Base-by-base conservation (phyloP, 2,329 filamentous ascomycete species). In the Neophaeococcomyces aloes region DNA sequence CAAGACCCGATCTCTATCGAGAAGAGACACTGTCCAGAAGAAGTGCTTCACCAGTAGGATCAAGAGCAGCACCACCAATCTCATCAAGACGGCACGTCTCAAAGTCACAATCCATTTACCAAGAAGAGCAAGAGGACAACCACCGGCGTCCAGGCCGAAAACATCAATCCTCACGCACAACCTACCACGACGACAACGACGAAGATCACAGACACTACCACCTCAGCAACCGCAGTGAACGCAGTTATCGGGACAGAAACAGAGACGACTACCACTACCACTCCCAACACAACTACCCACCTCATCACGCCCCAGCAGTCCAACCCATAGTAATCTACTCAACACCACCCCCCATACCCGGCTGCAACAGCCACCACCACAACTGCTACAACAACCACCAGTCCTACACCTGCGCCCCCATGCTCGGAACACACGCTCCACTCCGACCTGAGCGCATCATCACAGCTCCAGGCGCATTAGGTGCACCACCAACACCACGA, bases 321-420 rank as follows among this genome's bases (percentile, higher is more conserved):
- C 39, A 42, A 19, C 39, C 39, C 5, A 42, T 42, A 2, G 39
- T 42, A 5, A 42, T 42, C 19, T 42, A 42, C n/a, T 42, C 39
- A 3, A 42, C 35, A 23, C 35, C 39, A 34, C 39, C 39, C 23
- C 31, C 29, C 7, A 4, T 18, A 42, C 10, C 29, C 7, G 39
- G 39, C 39, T 42, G 39, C 18, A 30, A 19, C 10, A 30, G 30
- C 3, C 39, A 42, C 21, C 31, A 27, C 23, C 23, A 27, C 23
- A 27, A 27, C 23, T 27, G 23, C 23, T 27, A 10, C 23, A 27
- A 27, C 10, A 27, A 5, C 10, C 10, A 27, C 23, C 23, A 27
- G 5, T 27, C 23, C 23, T 10, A 41, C 19, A 18, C 30, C 18
- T 42, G 39, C 30, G 18, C 23, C 23, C 23, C 23, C 10, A 27